Evolutionary conservation across 768 basidiomycete genomes (phyloP).

Genomic region (Trametes sanguinea): DNA sequence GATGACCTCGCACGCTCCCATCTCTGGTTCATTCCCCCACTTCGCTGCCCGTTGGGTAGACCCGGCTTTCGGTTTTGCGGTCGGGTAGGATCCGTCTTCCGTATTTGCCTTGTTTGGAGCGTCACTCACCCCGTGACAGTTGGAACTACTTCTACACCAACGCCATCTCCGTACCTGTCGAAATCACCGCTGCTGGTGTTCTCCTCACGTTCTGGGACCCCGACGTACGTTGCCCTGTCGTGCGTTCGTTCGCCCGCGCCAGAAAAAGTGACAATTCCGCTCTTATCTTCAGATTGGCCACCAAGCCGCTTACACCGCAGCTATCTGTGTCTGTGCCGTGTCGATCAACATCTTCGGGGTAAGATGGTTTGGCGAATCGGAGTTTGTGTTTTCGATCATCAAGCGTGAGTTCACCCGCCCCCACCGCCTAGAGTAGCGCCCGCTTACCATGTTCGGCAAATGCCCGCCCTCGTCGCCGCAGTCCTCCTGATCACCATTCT

Average conservation of each 20-base stretch:
- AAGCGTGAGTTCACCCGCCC: constrained; percentile 47
- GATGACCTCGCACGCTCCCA: constrained; percentile 79
- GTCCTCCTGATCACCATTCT: constrained; percentile 64
- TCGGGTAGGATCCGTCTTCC: constrained; percentile 26
- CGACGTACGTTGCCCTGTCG: constrained; percentile 42
- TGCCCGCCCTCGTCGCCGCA: constrained; percentile 29
- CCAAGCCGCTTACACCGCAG: constrained; percentile 56
- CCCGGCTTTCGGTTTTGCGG: constrained; percentile 39
- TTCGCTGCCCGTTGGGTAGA: constrained; percentile 49
- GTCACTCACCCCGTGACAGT: constrained; percentile 10
- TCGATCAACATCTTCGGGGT: constrained; percentile 72
- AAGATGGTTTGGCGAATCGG: constrained; percentile 73
- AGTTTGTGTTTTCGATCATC: constrained; percentile 66
- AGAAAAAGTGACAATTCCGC: not conserved
- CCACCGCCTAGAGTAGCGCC: not conserved
- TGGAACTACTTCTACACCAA: constrained; percentile 42
- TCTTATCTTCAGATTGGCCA: constrained; percentile 44
- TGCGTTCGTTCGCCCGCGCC: not conserved
- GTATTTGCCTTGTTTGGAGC: not conserved
- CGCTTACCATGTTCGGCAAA: not conserved
- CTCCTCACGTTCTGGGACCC: constrained; percentile 74
- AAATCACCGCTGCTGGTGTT: constrained; percentile 71
- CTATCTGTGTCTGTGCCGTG: constrained; percentile 58
- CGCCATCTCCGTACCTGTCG: constrained; percentile 68
- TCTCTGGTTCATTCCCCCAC: constrained; percentile 78